These are phyloP conservation scores for Allantophomopsis lycopodina DNA, from an alignment of 2,329 filamentous ascomycete genomes.

Conservation along the genomic window DNA sequence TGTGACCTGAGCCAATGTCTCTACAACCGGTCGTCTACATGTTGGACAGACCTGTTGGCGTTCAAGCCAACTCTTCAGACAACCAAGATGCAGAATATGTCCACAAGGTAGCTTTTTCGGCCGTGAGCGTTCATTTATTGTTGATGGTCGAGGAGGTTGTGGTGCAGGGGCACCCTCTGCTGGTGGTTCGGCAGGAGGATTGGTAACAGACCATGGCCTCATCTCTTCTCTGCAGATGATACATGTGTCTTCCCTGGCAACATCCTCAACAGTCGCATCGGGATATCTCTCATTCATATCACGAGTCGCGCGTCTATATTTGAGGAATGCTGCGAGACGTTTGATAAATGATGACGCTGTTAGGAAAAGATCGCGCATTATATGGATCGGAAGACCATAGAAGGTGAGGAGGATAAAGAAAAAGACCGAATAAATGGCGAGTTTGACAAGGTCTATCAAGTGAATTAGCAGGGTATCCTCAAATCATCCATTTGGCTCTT, in stretches of 20 bases:
- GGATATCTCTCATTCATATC: constrained; percentile 89
- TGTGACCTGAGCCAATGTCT: constrained; percentile 13
- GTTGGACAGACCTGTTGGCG: constrained; percentile 95
- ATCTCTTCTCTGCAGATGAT: constrained; percentile 98
- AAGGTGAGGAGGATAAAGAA: constrained; percentile 88
- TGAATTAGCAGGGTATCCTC: too few relatives aligned
- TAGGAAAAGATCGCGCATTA: constrained; percentile 89
- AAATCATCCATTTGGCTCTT: constrained; percentile 16
- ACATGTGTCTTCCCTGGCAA: constrained; percentile 79
- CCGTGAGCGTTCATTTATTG: constrained; percentile 66
- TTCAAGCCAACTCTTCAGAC: constrained; percentile 93
- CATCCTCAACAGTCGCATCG: constrained; percentile 79
- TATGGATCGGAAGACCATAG: constrained; percentile 92
- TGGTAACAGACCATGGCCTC: constrained; percentile 54
- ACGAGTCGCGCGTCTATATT: constrained; percentile 80
- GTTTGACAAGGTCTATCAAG: constrained; percentile 68
- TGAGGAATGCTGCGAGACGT: constrained; percentile 73
- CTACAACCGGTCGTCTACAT: constrained; percentile 71
- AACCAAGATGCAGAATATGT: constrained; percentile 88
- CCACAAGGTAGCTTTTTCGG: constrained; percentile 96
- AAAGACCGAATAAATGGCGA: constrained; percentile 79
- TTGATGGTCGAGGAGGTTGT: constrained; percentile 20
- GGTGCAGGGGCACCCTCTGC: constrained; percentile 13
- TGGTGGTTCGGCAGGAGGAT: constrained; percentile 23
- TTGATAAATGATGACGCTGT: constrained; percentile 87